Conservation (phyloP, 1,284 basidiomycete species). For the Leccinum huronense region DNA sequence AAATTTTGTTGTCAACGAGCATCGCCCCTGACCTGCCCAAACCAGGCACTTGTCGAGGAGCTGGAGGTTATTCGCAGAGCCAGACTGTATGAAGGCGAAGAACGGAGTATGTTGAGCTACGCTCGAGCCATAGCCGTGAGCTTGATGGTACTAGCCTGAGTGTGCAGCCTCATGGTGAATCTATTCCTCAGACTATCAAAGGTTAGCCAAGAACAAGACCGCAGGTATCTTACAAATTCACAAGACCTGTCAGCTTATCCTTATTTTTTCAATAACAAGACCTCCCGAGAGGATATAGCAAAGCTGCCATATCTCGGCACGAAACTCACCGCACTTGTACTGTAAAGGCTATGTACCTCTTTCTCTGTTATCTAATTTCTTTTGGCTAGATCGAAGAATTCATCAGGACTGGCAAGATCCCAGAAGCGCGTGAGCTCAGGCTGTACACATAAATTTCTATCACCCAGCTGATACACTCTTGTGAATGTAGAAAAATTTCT, state of each 20-base stretch:
- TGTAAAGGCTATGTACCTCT: neutral
- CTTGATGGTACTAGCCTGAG: neutral
- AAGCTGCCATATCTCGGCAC: conserved; percentile 60
- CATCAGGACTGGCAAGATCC: conserved; percentile 50
- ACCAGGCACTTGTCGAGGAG: conserved; percentile 56
- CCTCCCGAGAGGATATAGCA: conserved; percentile 44
- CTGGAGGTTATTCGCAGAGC: conserved; percentile 58
- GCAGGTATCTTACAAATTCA: conserved; percentile 7
- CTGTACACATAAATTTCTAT: neutral
- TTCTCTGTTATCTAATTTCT: neutral
- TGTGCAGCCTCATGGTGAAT: conserved; percentile 1
- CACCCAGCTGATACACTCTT: conserved; percentile 5
- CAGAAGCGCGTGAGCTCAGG: conserved; percentile 53
- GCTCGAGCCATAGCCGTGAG: conserved; percentile 64
- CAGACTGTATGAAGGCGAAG: conserved; percentile 62
- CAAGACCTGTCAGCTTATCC: conserved; percentile 56
- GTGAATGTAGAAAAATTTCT: conserved; percentile 45
- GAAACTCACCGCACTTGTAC: conserved; percentile 60
- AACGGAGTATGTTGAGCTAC: conserved; percentile 65
- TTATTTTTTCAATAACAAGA: conserved; percentile 43
- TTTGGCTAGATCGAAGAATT: conserved; percentile 59
- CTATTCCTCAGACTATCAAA: conserved; percentile 53
- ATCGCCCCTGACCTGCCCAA: conserved; percentile 63
- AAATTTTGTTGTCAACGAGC: conserved; percentile 59
- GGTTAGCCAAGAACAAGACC: conserved; percentile 38